Evolutionary conservation across 805 yeast species (phyloP).

Genomic region (Saccharomyces eubayanus): DNA sequence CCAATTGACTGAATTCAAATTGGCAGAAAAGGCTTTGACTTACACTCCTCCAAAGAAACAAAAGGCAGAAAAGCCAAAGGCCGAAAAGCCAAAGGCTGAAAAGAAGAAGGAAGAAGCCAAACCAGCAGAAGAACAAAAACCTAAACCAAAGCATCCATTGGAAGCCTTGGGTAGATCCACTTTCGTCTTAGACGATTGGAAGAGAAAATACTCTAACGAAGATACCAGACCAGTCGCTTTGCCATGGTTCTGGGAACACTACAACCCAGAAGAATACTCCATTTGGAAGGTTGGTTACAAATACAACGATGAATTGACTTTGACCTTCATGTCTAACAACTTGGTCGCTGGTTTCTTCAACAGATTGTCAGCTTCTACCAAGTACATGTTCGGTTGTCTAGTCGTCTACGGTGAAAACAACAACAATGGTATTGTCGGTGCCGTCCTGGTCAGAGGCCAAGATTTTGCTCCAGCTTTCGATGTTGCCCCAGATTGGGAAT

Average conservation of each 20-base stretch:
- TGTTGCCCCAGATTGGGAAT: conserved; percentile 99
- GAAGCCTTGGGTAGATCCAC: conserved; percentile 69
- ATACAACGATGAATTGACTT: conserved; percentile 95
- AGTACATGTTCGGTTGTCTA: conserved; percentile 86
- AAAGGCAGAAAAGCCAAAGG: conserved; percentile 36
- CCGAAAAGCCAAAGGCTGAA: conserved; percentile 33
- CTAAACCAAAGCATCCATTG: conserved; percentile 83
- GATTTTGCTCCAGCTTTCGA: conserved; percentile 85
- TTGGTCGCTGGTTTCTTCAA: conserved; percentile 95
- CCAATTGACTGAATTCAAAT: conserved; percentile 43
- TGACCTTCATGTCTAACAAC: conserved; percentile 97
- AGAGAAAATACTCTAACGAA: conserved; percentile 92
- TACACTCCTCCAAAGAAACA: conserved; percentile 69
- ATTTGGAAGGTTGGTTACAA: conserved; percentile 92
- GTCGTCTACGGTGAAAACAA: conserved; percentile 98
- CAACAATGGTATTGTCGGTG: conserved; percentile 95
- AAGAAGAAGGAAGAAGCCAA: conserved; percentile 34
- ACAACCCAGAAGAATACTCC: conserved; percentile 88
- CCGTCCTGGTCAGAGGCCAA: conserved; percentile 91
- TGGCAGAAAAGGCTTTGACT: conserved; percentile 49
- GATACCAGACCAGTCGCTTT: conserved; percentile 90
- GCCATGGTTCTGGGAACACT: conserved; percentile 98
- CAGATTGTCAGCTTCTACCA: conserved; percentile 86
- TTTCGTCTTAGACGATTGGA: conserved; percentile 81
- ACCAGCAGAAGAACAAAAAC: conserved; percentile 35